Evolutionary conservation across 202 grass and related monocot genomes (phyloP), one percentile per base, ranked within the genome.

Genomic region (Brachypodium distachyon): DNA sequence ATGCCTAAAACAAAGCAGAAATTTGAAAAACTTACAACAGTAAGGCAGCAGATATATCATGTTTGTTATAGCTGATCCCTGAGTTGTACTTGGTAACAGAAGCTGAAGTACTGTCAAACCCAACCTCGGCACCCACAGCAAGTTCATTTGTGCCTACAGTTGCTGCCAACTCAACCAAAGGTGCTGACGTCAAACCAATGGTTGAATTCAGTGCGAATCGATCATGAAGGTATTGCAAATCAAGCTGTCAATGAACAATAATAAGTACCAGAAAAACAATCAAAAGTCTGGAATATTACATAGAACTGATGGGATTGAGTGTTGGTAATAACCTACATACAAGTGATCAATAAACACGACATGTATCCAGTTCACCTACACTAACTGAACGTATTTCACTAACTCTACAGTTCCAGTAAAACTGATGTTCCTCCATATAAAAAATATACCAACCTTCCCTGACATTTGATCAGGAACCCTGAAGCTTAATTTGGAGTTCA

Each of bases 401-500:
- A 4, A n/a, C 59, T 72, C 23, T 23, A 8, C 38, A 28, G 22
- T 72, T 66, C 52, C 3, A 50, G 7, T 21, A 37, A 82, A 55
- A 25, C 5, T 61, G 17, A 73, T 55, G 65, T 48, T 21, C 36
- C 18, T 33, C 48, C 4, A 57, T 14, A 56, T 22, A 6, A 34
- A n/a, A 41, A 57, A 29, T 36, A 52, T 73, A 86, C 82, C 59
- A 49, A 93, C 93, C 93, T 97, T 97, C 31, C 85, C 82, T 26
- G 93, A 97, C 51, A 88, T 93, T n/a, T 97, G 87, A 91, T 97
- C 90, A 70, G 93, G 93, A 53, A 93, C 86, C 66, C 71, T 93
- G 57, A 91, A 93, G 81, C 77, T 88, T 22, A 97, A 90, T 77
- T 82, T 87, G 70, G 87, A 77, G 74, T 85, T 97, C 58, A 90